These are phyloP conservation scores for Vitis hybrid DNA, from an alignment of 177 flowering plant genomes.

Conservation along the genomic window DNA sequence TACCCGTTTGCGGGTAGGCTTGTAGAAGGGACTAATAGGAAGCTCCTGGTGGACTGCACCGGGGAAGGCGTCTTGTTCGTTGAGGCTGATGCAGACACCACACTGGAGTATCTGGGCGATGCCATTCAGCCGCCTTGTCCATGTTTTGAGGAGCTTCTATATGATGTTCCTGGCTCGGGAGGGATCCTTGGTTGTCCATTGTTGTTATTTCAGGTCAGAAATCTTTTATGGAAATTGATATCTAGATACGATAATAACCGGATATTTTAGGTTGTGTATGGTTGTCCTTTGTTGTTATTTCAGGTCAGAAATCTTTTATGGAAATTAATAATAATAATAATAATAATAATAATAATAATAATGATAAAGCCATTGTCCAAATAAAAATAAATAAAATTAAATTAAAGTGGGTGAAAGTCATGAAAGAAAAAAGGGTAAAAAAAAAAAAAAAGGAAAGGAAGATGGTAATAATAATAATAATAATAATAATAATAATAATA, in stretches of 20 bases:
- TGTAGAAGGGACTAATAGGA: slow-evolving; percentile 9
- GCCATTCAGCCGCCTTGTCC: slow-evolving; percentile 21
- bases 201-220: slow-evolving; percentile 26
- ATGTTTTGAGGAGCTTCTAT: slow-evolving; percentile 15
- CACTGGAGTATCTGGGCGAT: slow-evolving; percentile 17
- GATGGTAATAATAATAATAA: no score
- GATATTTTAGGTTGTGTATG: neutral
- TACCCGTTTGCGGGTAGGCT: slow-evolving; percentile 31
- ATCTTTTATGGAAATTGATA: neutral
- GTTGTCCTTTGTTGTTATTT: slow-evolving; percentile 21
- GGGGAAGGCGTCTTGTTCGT: slow-evolving; percentile 31
- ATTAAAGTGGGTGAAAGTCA: no score
- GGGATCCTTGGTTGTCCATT: slow-evolving; percentile 24
- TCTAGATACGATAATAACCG: no score
- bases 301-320: slow-evolving; percentile 17
- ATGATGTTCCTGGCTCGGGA: slow-evolving; percentile 18
- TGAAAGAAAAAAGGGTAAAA: neutral
- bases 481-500: no score
- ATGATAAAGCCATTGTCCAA: no score
- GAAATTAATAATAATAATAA: no score
- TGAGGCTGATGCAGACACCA: slow-evolving; percentile 31
- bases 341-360: no score
- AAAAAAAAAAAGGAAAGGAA: no score
- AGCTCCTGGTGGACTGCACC: slow-evolving; percentile 24
- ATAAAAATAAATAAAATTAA: no score